Conservation (phyloP, 2,329 filamentous ascomycete species). For the Fusarium sp. region DNA sequence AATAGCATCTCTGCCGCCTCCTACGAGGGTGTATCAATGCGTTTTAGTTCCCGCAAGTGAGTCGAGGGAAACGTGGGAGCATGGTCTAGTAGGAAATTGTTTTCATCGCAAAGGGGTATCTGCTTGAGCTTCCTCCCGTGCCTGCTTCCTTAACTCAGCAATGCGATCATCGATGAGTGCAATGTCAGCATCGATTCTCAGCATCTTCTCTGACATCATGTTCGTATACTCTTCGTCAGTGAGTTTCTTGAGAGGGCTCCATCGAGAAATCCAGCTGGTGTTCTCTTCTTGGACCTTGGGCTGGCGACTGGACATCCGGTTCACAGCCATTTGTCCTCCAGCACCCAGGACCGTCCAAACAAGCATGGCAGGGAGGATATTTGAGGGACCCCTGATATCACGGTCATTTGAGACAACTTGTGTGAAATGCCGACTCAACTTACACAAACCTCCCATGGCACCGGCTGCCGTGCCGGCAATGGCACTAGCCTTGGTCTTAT, state of each 20-base stretch:
- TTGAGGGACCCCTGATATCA: slow-evolving; percentile 61
- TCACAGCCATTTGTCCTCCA: slow-evolving; percentile 54
- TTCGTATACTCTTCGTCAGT: slow-evolving; percentile 79
- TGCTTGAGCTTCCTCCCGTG: slow-evolving; percentile 13
- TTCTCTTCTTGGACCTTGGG: slow-evolving; percentile 54
- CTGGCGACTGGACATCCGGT: slow-evolving; percentile 44
- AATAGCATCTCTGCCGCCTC: not conserved
- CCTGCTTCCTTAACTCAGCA: slow-evolving; percentile 49
- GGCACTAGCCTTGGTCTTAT: slow-evolving; percentile 76
- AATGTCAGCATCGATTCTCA: slow-evolving; percentile 81
- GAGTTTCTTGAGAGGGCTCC: slow-evolving; percentile 77
- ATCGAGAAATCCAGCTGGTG: slow-evolving; percentile 66
- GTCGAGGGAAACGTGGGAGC: not conserved
- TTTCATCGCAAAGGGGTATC: slow-evolving; percentile 22
- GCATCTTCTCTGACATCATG: slow-evolving; percentile 77
- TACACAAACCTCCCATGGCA: slow-evolving; percentile 68
- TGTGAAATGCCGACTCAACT: slow-evolving; percentile 42
- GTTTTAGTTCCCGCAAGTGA: not conserved
- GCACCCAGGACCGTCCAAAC: slow-evolving; percentile 60
- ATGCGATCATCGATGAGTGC: slow-evolving; percentile 83
- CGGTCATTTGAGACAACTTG: slow-evolving; percentile 27
- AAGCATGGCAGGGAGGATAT: slow-evolving; percentile 64
- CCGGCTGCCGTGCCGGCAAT: slow-evolving; percentile 78
- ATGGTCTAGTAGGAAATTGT: not conserved
- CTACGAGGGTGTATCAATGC: not conserved